Evolutionary conservation across 495 filamentous ascomycete species (phyloP).

Genomic region (Penicillium odoratum): DNA sequence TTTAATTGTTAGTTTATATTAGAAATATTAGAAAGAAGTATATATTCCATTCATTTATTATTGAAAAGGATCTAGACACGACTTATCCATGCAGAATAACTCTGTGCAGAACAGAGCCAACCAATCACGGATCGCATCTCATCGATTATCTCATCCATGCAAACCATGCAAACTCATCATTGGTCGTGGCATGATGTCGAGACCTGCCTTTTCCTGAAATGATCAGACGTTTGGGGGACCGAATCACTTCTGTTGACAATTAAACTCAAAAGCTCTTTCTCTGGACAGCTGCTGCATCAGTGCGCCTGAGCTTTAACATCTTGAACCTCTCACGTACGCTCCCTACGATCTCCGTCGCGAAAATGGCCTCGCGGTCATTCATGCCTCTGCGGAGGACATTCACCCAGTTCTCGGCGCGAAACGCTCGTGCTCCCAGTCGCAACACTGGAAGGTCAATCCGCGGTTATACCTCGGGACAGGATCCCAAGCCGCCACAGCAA

Average conservation of each 20-base stretch:
- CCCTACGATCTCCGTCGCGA: constrained; percentile 17
- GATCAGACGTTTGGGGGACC: neutral
- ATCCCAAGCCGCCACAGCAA: constrained; percentile 23
- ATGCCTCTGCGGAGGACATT: constrained; percentile 43
- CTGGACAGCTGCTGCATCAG: neutral
- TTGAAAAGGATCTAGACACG: too few species aligned
- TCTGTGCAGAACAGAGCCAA: neutral
- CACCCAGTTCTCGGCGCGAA: constrained; percentile 27
- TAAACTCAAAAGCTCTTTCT: neutral
- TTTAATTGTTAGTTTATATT: too few species aligned
- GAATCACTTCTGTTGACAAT: neutral
- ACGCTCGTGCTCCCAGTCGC: constrained; percentile 22
- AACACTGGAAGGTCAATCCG: constrained; percentile 26
- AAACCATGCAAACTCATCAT: constrained; percentile 34
- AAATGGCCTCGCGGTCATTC: constrained; percentile 41
- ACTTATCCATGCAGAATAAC: too few species aligned
- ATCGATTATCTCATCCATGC: constrained; percentile 28
- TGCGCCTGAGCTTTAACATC: neutral
- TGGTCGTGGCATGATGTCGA: constrained; percentile 14
- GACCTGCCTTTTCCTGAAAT: neutral
- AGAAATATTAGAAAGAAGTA: too few species aligned
- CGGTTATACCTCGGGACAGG: constrained; percentile 33
- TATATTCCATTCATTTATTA: too few species aligned
- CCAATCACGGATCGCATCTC: constrained; percentile 9
- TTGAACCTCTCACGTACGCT: neutral